Base-by-base conservation (phyloP, 2,329 filamentous ascomycete species). In the Aplosporella prunicola region DNA sequence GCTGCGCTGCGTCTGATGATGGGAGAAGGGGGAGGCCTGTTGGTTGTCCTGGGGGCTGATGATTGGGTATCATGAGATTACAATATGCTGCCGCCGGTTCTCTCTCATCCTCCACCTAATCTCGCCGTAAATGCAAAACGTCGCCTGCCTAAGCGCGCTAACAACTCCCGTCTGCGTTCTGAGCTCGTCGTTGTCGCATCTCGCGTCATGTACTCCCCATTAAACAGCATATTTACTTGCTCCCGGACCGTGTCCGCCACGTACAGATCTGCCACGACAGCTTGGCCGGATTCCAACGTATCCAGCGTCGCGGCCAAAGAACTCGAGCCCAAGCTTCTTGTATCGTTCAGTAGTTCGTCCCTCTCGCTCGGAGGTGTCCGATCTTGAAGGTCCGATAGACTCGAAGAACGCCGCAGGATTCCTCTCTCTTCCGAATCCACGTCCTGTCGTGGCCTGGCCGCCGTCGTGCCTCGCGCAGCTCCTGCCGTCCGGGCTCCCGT, bases 351-450 rank as follows among this genome's bases (percentile, higher is more conserved):
- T 3, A 40, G 32, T 20, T 40, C 32, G 22, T 40, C 27, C 20
- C 26, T 26, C 27, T 35, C 38, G 20, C 13, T 9, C 6, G 26
- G 32, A n/a, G n/a, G n/a, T 8, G 9, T 10, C 3, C 22, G 26
- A 14, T 33, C 34, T 11, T 30, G 28, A 7, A 36, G 23, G 5
- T 9, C 32, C 9, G 39, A 35, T 9, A 28, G 18, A 9, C 33
- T 35, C n/a, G 39, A 36, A 6, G 39, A 40, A 56, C 60, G 41
- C 38, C 64, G 63, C 13, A 66, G 47, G 3, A 75, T 52, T 2
- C 75, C 75, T 20, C 71, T 64, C 52, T 79, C 76, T 56, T 79
- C 76, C 5, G 68, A 61, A 45, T 79, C 74, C 40, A 72, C 61
- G 47, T 76, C 72, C 49, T 78, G 75, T 11, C 28, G 27, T 15